Evolutionary conservation across 1,139 yeast species (phyloP).

Genomic region (Saccharomyces uvarum): DNA sequence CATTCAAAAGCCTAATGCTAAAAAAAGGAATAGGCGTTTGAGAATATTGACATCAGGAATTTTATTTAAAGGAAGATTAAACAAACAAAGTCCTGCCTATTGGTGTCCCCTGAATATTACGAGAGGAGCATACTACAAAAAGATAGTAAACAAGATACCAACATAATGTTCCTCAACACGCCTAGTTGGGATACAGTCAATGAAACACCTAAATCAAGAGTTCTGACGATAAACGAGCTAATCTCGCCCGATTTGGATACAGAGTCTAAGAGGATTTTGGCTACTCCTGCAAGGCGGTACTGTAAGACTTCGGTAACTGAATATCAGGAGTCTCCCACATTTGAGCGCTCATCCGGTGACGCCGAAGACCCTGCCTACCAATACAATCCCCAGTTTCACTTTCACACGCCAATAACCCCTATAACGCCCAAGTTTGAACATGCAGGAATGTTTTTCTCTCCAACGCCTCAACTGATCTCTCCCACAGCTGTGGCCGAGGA

Average conservation of each 20-base stretch:
- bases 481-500: constrained; percentile 29
- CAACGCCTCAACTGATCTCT: constrained; percentile 33
- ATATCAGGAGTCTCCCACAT: neutral
- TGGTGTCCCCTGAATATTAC: neutral
- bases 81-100: neutral
- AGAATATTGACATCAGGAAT: neutral
- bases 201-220: neutral
- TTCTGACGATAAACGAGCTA: neutral
- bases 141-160: neutral
- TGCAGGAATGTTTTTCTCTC: constrained; percentile 25
- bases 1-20: neutral
- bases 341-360: neutral
- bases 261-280: neutral
- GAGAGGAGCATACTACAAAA: neutral
- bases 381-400: neutral
- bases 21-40: neutral
- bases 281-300: neutral
- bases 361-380: neutral
- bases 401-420: constrained; percentile 18
- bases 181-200: neutral
- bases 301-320: neutral
- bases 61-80: neutral
- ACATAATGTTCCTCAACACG: neutral
- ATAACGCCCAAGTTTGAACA: constrained; percentile 33
- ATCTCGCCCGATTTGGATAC: neutral